Evolutionary conservation across 257 asterid species (phyloP), one percentile per base, ranked within the genome.

Genomic region (Fraxinus americana): DNA sequence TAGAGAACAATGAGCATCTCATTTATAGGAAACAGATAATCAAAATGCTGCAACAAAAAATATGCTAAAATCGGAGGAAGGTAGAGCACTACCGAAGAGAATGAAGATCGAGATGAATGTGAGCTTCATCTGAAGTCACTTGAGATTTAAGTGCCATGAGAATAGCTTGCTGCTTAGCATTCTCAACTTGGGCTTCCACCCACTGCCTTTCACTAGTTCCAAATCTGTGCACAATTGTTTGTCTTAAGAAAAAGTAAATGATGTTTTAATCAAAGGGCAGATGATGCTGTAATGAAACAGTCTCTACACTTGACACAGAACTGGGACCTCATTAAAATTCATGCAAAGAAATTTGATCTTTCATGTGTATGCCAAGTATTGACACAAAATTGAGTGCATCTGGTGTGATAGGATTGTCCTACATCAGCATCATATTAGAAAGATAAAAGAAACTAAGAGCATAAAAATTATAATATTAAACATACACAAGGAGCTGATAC

Each of bases 101-200:
- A 85, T 95, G 97, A 87, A 95, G 99, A 88, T 95, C 97, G 78
- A 93, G 91, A 89, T 93, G 99, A 87, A 93, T 91, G 84, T 95
- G 99, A 88, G 99, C 98, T 86, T 95, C 99, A 83, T 93, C 98
- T 77, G 98, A 90, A 81, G 97, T 90, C 82, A 95, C 97, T 91
- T 95, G 99, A 82, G 94, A 85, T 87, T 93, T 95, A 75, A 95
- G 94, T 12, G 99, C 82, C 88, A 86, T 83, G 82, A 95, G 94
- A 80, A 90, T 87, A 70, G 98, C 96, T 77, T 93, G 98, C 83
- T 96, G 98, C 88, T 93, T 96, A 77, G 99, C 92, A 88, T 96
- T 92, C 88, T 93, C 99, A 79, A 96, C 99, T 86, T 96, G 98
- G 85, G 98, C 97, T 89, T 93, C 98, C 78, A 96, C 95, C 99